Percentiles rank a stretch among this genome's conserved stretches.
phyloP scores from a whole-genome alignment of 257 asterid species.

The Jasminum sambac region DNA sequence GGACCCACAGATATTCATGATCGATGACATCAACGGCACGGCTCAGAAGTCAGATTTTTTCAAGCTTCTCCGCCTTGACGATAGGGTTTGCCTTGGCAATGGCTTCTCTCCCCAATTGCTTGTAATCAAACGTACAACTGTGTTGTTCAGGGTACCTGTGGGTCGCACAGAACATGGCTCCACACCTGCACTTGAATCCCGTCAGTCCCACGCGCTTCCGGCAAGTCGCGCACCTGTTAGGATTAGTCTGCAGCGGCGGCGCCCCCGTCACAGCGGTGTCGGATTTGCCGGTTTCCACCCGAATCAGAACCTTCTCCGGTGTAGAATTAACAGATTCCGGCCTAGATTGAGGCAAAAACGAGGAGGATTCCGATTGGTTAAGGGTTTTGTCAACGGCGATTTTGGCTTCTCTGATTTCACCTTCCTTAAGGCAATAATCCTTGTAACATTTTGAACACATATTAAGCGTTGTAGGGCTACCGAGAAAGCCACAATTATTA shows the following conservation, averaged over 20 bases:
- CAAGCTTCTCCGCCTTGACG: conserved; percentile 41
- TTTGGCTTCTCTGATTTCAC: conserved; percentile 30
- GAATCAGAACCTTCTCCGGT: conserved; percentile 2
- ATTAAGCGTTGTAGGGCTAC: conserved; percentile 53
- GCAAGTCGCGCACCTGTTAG: conserved; percentile 43
- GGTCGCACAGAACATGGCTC: conserved; percentile 45
- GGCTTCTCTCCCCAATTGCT: conserved; percentile 39
- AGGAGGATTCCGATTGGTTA: conserved; percentile 21
- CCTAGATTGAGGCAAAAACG: neutral
- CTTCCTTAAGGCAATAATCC: conserved; percentile 38
- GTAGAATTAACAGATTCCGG: neutral
- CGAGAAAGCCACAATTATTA: conserved; percentile 60
- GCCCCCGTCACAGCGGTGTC: neutral
- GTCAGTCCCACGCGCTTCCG: conserved; percentile 44
- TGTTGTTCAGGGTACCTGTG: conserved; percentile 56
- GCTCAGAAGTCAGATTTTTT: conserved; percentile 54
- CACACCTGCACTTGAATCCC: conserved; percentile 54
- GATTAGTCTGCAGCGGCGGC: neutral
- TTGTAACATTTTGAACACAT: conserved; percentile 63
- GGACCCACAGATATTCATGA: neutral
- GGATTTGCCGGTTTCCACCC: neutral
- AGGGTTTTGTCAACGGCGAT: conserved; percentile 33
- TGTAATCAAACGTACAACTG: conserved; percentile 46
- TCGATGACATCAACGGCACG: conserved; percentile 6
- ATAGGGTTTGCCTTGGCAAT: conserved; percentile 52